Base-by-base conservation (phyloP, 257 asterid species). In the Capsicum baccatum region DNA sequence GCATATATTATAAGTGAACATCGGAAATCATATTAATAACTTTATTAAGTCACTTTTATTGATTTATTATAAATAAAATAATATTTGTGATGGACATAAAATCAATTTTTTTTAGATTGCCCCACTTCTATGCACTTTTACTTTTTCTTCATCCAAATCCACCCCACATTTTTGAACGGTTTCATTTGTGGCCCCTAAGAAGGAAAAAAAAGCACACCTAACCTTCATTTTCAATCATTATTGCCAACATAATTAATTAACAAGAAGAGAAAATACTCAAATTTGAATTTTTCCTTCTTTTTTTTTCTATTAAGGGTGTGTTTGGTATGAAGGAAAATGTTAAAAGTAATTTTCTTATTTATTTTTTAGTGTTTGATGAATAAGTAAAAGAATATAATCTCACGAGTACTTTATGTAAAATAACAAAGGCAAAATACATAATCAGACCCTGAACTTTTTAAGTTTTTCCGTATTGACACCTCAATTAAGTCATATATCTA, bases 141-240 rank as follows among this genome's bases (percentile, higher is more conserved):
- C 6, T 71, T 74, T 74, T 50, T 74, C 60, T 73, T 73, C 80
- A 48, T 73, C 71, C 44, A 2, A 56, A 56, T 56, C 62, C 8
- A 56, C 73, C 69, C 69, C 16, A 10, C 16, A 33, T 56, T 56
- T 68, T 76, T 76, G 63, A 63, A 6, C 62, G 63, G 63, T 54
- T 52, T 52, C 48, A 1, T 50, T 52, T 9, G 81, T 76, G 63
- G 81, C 81, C 81, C 81, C 81, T 74, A 74, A 21, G 44, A 76
- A 21, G 44, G 81, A 21, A 76, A 0, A 70, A 73, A 74, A 26
- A 0, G 47, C 14, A 76, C 48, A 56, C 8, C n/a, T 4, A 76
- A 2, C 63, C 47, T 76, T 76, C 62, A 52, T 26, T 73, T 47
- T 73, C 80, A 73, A 67, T 35, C 19, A 35, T 35, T 66, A 14